Evolutionary conservation across 1,284 basidiomycete genomes (phyloP), one percentile per base, ranked within the genome.

Genomic region (Somion occarium): DNA sequence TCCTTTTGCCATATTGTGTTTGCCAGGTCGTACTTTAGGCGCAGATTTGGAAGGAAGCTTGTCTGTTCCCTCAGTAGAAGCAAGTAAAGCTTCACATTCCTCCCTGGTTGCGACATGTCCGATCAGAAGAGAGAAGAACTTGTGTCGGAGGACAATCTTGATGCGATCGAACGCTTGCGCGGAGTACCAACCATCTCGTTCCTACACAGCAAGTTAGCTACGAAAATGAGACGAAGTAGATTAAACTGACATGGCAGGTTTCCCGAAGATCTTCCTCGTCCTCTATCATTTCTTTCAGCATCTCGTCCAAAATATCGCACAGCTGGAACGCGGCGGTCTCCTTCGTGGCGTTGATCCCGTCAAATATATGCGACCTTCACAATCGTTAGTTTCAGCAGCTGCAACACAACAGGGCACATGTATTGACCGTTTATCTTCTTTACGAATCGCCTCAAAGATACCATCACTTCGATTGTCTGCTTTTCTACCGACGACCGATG

Each of bases 301-400:
- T 82, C 0, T 85, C 82, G 65, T 98, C 97, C 9, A 75, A 70
- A 54, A 99, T 90, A 66, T 99, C 96, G 66, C 90, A 91, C 4
- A 99, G 74, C 67, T 98, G 95, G 68, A 93, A 99, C 18, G 93
- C 89, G 4, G 91, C 92, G 0, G 89, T 85, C 65, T 93, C 87
- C 56, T 87, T 86, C 49, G 86, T 83, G 27, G 91, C 68, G 3
- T 80, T 80, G 53, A 81, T 66, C 0, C 96, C 97, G 65, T 99
- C 93, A 63, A 98, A 99, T 34, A 93, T 79, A 67, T 98, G 93
- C 1, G 86, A 86, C 54, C 73, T 79, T 22, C 22, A 24, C 9
- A 7, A 23, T 43, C 7, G 30, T 34, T 34, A 34, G 13, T 22
- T 22, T 15, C 11, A 23, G 20, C 5, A 43, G 42, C 24, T 9